Evolutionary conservation across 1,139 yeast genomes (phyloP).

Genomic region (Kazachstania sp.): DNA sequence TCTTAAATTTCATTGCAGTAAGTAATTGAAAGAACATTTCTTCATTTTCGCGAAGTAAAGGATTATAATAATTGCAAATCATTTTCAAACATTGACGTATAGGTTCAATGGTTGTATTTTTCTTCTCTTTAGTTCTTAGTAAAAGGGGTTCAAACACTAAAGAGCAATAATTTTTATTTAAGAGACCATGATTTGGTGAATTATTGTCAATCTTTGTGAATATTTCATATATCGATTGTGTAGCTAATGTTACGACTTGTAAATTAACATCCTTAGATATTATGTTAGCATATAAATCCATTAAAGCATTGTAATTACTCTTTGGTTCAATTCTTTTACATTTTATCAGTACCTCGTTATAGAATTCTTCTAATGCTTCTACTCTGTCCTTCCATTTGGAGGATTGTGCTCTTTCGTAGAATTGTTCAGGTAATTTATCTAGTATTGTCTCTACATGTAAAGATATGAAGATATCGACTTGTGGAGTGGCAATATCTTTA

Average conservation of each 20-base stretch:
- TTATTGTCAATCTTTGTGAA: slow-evolving; percentile 55
- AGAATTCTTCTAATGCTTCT: slow-evolving; percentile 68
- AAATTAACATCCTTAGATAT: slow-evolving; percentile 77
- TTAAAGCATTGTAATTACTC: slow-evolving; percentile 59
- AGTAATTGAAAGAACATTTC: slow-evolving; percentile 57
- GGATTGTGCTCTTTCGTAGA: slow-evolving; percentile 47
- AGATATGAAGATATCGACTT: slow-evolving; percentile 46
- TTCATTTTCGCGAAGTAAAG: slow-evolving; percentile 32
- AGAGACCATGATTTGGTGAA: slow-evolving; percentile 31
- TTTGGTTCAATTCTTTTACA: slow-evolving; percentile 39
- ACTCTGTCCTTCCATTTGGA: slow-evolving; percentile 89
- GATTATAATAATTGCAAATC: slow-evolving; percentile 35
- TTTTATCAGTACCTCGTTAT: slow-evolving; percentile 37
- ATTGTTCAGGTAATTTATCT: slow-evolving; percentile 51
- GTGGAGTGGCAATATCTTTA: slow-evolving; percentile 9
- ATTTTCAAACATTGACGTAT: slow-evolving; percentile 58
- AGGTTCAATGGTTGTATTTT: slow-evolving; percentile 67
- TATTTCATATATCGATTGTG: slow-evolving; percentile 54
- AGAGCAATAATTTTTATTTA: slow-evolving; percentile 41
- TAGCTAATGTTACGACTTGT: slow-evolving; percentile 76
- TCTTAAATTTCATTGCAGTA: slow-evolving; percentile 59
- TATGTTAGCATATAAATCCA: slow-evolving; percentile 57
- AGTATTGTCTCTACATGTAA: slow-evolving; percentile 54
- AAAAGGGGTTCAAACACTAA: slow-evolving; percentile 54
- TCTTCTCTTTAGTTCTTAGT: slow-evolving; percentile 85